Evolutionary conservation across 352 stramenopile species (phyloP).

Genomic region (Blastocystis sp.): DNA sequence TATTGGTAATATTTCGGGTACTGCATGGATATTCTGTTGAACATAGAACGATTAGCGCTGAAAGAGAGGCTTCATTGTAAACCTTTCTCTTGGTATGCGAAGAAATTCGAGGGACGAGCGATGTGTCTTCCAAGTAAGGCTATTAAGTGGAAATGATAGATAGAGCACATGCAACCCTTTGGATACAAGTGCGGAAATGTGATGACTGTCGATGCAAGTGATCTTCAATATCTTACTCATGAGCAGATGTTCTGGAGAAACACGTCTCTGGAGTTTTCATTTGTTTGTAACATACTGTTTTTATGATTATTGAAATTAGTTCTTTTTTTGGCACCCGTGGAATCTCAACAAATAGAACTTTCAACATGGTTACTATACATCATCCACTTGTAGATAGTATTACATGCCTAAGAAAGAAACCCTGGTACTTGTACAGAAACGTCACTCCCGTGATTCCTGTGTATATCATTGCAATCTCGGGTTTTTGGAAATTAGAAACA

Average conservation of each 20-base stretch:
- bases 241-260: constrained; percentile 51
- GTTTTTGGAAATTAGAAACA: constrained; percentile 45
- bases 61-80: constrained; percentile 52
- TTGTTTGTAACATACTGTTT: constrained; percentile 6
- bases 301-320: neutral
- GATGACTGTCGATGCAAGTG: neutral
- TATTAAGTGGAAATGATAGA: neutral
- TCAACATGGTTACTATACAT: constrained; percentile 32
- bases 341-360: neutral
- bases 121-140: neutral
- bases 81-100: constrained; percentile 41
- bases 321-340: neutral
- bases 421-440: constrained; percentile 54
- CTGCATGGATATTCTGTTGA: neutral
- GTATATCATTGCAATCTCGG: constrained; percentile 26
- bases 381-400: constrained; percentile 49
- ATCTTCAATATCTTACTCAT: constrained; percentile 29
- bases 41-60: constrained; percentile 30
- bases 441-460: constrained; percentile 38
- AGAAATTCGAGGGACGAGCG: neutral
- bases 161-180: constrained; percentile 9
- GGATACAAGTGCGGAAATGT: constrained; percentile 9
- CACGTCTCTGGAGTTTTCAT: neutral
- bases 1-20: constrained; percentile 45
- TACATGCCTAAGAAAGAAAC: constrained; percentile 35